Evolutionary conservation across 225 moss, liverwort and hornwort genomes (phyloP).

Genomic region (Climacium dendroides): DNA sequence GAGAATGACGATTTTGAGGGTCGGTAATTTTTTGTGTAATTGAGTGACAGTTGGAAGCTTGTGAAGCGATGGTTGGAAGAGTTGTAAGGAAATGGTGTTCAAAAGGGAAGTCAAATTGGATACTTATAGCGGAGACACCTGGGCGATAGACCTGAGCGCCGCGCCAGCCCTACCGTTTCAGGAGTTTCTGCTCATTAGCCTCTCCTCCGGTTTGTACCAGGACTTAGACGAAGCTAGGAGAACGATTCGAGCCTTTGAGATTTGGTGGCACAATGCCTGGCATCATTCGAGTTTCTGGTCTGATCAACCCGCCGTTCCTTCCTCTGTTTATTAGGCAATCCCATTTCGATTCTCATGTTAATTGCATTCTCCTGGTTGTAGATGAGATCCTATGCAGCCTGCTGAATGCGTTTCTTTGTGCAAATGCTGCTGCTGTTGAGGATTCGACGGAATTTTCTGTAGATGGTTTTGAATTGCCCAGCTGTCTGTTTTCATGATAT

Average conservation of each 20-base stretch:
- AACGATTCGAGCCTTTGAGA: not conserved
- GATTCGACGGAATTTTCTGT: not conserved
- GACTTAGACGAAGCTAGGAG: not conserved
- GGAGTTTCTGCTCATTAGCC: not conserved
- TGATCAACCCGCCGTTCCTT: not conserved
- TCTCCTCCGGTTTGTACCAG: not conserved
- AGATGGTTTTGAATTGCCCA: not conserved
- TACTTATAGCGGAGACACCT: not conserved
- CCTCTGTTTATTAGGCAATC: not conserved
- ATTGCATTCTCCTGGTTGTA: not conserved
- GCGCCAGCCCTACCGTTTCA: not conserved
- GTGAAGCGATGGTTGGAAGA: not conserved
- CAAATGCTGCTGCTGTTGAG: not conserved
- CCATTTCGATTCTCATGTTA: not conserved
- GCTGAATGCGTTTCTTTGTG: not conserved
- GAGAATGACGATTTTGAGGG: not conserved
- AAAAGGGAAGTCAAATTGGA: not conserved
- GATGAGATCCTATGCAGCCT: not conserved
- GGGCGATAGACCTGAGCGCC: not conserved
- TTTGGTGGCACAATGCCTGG: conserved; percentile 46
- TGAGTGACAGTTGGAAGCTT: not conserved
- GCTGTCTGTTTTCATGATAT: not conserved
- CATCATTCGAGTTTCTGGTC: conserved; percentile 60
- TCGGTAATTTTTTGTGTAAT: not conserved
- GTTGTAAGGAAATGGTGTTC: not conserved